These are phyloP conservation scores for Tardiomyces blankii DNA, from an alignment of 1,139 yeast species.

Conservation along the genomic window DNA sequence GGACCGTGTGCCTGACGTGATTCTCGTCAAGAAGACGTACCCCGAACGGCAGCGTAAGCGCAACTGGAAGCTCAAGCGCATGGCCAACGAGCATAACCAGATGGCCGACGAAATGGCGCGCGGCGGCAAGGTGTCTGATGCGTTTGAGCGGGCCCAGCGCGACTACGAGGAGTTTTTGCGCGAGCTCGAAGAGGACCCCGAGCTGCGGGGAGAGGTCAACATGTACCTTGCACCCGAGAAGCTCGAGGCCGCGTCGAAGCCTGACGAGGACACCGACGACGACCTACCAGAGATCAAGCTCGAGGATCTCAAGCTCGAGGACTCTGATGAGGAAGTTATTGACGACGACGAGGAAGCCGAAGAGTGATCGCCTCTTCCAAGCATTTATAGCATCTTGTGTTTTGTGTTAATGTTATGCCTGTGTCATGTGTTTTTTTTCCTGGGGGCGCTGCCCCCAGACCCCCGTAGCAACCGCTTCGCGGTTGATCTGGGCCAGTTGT, in stretches of 20 bases:
- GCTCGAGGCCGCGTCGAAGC: slow-evolving; percentile 4
- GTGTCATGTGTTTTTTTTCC: too few species aligned
- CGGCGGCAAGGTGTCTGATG: slow-evolving; percentile 28
- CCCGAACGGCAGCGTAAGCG: slow-evolving; percentile 72
- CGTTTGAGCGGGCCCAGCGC: slow-evolving; percentile 84
- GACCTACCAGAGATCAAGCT: slow-evolving; percentile 15
- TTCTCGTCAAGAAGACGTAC: slow-evolving; percentile 84
- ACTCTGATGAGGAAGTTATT: slow-evolving; percentile 26
- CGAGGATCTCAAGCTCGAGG: slow-evolving; percentile 27
- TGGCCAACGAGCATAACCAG: slow-evolving; percentile 92
- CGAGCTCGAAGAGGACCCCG: slow-evolving; percentile 95
- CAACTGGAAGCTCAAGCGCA: slow-evolving; percentile 93
- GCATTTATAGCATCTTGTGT: too few species aligned
- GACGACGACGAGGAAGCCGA: slow-evolving; percentile 11
- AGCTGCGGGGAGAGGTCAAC: slow-evolving; percentile 83
- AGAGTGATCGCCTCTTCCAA: slow-evolving; percentile 2
- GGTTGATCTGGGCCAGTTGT: too few species aligned
- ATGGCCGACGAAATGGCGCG: slow-evolving; percentile 43
- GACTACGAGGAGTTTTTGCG: slow-evolving; percentile 95
- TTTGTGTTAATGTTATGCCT: too few species aligned
- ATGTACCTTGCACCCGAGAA: slow-evolving; percentile 54
- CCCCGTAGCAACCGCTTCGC: too few species aligned
- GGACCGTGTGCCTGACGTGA: slow-evolving; percentile 72
- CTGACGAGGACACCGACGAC: slow-evolving; percentile 24
- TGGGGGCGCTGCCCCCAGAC: too few species aligned